Evolutionary conservation across 176 grass and related monocot species (phyloP).

Genomic region (Oryza meyeriana): DNA sequence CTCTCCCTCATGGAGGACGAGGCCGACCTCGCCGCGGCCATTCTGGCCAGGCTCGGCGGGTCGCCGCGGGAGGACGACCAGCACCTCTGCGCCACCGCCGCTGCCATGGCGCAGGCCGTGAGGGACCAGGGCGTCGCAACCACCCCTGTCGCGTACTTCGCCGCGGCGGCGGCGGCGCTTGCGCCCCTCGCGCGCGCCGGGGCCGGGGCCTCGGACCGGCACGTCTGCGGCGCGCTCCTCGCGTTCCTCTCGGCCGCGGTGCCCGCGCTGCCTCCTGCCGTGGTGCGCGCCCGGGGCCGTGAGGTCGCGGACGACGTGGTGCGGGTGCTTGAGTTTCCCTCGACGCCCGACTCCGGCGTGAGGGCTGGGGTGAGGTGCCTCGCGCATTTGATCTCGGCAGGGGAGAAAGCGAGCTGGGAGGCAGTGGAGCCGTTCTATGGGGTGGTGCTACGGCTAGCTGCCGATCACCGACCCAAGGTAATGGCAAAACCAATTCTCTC

Average conservation of each 20-base stretch:
- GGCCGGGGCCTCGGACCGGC: constrained; percentile 37
- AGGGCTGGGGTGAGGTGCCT: constrained; percentile 80
- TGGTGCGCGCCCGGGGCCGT: constrained; percentile 41
- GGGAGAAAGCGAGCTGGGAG: constrained; percentile 69
- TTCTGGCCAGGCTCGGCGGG: constrained; percentile 50
- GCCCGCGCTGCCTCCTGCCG: constrained; percentile 43
- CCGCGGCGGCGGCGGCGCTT: constrained; percentile 50
- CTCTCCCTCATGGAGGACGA: constrained; percentile 32
- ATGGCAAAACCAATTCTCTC: not conserved
- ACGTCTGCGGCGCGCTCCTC: constrained; percentile 54
- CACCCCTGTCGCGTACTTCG: constrained; percentile 72
- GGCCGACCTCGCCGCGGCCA: constrained; percentile 51
- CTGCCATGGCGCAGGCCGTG: constrained; percentile 70
- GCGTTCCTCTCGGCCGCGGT: constrained; percentile 60
- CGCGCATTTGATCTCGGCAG: constrained; percentile 57
- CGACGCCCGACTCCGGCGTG: constrained; percentile 49
- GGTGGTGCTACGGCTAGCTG: constrained; percentile 48
- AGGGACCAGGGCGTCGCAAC: constrained; percentile 47
- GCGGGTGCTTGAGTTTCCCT: constrained; percentile 65
- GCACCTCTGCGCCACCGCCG: constrained; percentile 77
- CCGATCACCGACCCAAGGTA: constrained; percentile 69
- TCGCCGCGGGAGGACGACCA: constrained; percentile 65
- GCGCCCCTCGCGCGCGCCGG: constrained; percentile 50
- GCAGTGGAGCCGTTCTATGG: constrained; percentile 49
- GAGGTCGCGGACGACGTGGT: constrained; percentile 55